Conservation (phyloP, 129 eudicot species). For the Ambrosia trifida region DNA sequence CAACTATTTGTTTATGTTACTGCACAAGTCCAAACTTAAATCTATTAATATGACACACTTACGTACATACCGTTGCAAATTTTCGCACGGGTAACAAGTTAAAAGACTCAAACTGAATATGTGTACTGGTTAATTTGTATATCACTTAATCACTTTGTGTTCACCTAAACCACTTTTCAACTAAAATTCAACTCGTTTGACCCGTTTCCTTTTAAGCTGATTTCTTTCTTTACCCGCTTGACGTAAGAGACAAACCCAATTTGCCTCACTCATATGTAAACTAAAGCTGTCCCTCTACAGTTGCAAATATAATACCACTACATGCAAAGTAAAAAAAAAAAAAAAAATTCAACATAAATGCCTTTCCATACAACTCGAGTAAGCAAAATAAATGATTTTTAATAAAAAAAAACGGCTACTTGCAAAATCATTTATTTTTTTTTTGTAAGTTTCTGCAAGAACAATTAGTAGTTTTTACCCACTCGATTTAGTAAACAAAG, state of each 20-base stretch:
- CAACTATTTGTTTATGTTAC: conserved; percentile 21
- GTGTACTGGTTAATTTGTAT: neutral
- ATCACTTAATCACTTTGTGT: neutral
- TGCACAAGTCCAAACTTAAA: conserved; percentile 6
- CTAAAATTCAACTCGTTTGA: neutral
- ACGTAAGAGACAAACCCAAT: neutral
- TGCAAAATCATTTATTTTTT: neutral
- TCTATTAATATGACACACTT: conserved; percentile 4
- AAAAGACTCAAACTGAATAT: neutral
- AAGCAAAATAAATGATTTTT: neutral
- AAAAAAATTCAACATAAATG: neutral
- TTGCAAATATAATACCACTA: neutral
- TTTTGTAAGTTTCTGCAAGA: neutral
- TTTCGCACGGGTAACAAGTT: neutral
- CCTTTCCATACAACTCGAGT: neutral
- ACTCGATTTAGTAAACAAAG: neutral
- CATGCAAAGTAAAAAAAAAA: too few species aligned
- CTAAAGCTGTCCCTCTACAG: neutral
- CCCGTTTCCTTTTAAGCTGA: neutral
- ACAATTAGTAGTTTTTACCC: neutral
- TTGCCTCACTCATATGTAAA: neutral
- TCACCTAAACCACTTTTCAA: neutral
- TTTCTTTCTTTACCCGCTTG: neutral
- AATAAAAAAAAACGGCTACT: neutral
- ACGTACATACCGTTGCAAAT: too few species aligned